Percentiles rank a stretch among this genome's conserved stretches.
These are phyloP conservation scores for Stemphylium vesicarium DNA, from an alignment of 2,329 filamentous ascomycete genomes.

Conservation along the genomic window DNA sequence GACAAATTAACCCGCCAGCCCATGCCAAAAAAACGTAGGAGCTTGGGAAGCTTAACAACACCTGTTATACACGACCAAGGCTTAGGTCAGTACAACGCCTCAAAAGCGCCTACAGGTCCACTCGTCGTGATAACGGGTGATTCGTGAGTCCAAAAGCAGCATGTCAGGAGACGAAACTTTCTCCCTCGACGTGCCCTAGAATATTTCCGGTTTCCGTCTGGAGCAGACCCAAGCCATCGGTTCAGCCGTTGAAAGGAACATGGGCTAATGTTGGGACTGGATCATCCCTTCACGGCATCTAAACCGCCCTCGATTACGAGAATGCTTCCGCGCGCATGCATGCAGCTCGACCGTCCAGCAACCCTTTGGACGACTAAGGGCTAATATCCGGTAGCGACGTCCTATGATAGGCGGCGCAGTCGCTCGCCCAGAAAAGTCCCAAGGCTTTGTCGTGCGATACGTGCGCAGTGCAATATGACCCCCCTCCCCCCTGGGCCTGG, in stretches of 20 bases:
- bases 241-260: conserved; percentile 5
- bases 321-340: conserved; percentile 1
- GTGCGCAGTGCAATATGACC: not conserved
- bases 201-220: not conserved
- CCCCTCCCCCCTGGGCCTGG: not conserved
- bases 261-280: conserved; percentile 7
- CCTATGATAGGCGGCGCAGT: conserved; percentile 8
- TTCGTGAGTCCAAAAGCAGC: not conserved
- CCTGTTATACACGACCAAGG: not conserved
- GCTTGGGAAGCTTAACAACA: not conserved
- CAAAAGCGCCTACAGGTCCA: no score
- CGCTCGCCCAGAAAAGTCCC: not conserved
- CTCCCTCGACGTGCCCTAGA: not conserved
- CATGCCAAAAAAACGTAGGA: not conserved
- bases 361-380: not conserved
- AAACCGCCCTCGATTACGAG: not conserved
- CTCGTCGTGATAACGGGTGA: not conserved
- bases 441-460: conserved; percentile 1
- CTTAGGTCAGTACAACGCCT: not conserved
- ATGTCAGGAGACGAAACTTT: not conserved
- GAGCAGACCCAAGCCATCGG: conserved; percentile 3
- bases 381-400: conserved; percentile 2
- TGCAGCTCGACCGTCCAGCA: not conserved
- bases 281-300: conserved; percentile 1
- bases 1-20: conserved; percentile 12